These are phyloP conservation scores for Pestalotiopsis fici DNA, from an alignment of 2,329 filamentous ascomycete species.

Conservation along the genomic window DNA sequence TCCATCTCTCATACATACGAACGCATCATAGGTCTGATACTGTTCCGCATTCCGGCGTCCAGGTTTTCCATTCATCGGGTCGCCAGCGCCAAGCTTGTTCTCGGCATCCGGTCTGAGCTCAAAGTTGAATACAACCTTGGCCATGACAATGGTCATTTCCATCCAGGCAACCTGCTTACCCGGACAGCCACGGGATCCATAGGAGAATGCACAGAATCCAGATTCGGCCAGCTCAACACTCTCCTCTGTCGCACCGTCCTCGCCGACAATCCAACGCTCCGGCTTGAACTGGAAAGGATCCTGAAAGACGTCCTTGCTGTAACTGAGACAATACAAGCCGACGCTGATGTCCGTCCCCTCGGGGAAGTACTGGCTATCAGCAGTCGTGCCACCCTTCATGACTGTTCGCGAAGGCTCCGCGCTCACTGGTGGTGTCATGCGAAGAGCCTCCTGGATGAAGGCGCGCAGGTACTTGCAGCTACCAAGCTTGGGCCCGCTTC, in stretches of 20 bases:
- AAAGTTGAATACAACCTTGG: slow-evolving; percentile 3
- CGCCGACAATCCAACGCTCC: slow-evolving; percentile 17
- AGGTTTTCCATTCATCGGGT: not conserved
- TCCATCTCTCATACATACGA: slow-evolving; percentile 7
- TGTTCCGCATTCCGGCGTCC: slow-evolving; percentile 1
- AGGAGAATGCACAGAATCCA: slow-evolving; percentile 3
- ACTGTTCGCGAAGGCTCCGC: slow-evolving; percentile 11
- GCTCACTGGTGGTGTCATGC: slow-evolving; percentile 12
- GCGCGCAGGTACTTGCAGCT: slow-evolving; percentile 15
- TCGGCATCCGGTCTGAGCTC: not conserved
- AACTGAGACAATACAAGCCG: slow-evolving; percentile 11
- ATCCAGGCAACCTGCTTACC: slow-evolving; percentile 3
- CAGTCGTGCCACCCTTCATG: slow-evolving; percentile 5
- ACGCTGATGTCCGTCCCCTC: slow-evolving; percentile 8
- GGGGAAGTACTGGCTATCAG: slow-evolving; percentile 10
- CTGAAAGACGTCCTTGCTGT: slow-evolving; percentile 10
- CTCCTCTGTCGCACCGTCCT: slow-evolving; percentile 7
- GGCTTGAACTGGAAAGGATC: slow-evolving; percentile 12
- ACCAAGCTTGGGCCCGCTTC: not conserved
- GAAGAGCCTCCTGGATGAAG: slow-evolving; percentile 17
- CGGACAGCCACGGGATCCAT: slow-evolving; percentile 2
- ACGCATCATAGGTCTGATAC: slow-evolving; percentile 6
- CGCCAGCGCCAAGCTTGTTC: not conserved
- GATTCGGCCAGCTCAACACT: slow-evolving; percentile 3
- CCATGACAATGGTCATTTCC: slow-evolving; percentile 8